phyloP scores from a whole-genome alignment of 306 rosid species.

The Psophocarpus tetragonolobus region DNA sequence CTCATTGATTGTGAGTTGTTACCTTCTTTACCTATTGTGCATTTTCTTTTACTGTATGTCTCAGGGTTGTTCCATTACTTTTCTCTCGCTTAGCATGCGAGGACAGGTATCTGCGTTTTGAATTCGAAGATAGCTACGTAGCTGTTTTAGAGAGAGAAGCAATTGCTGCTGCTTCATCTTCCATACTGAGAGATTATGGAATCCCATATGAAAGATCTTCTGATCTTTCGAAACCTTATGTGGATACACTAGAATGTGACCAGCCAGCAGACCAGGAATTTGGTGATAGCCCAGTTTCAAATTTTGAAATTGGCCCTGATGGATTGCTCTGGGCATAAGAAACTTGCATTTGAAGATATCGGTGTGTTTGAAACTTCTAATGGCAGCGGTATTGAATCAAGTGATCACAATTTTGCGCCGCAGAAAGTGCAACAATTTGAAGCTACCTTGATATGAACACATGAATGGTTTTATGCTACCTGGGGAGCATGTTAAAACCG shows the following conservation, averaged over 20 bases:
- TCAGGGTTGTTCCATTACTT: constrained; percentile 34
- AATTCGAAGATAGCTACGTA: constrained; percentile 83
- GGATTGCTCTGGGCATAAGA: constrained; percentile 82
- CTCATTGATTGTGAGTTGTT: constrained; percentile 78
- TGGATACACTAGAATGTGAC: constrained; percentile 50
- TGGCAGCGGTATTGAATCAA: constrained; percentile 4
- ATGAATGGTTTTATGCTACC: constrained; percentile 13
- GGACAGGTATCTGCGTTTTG: constrained; percentile 70
- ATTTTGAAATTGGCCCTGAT: constrained; percentile 70
- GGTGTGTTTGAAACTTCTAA: constrained; percentile 12
- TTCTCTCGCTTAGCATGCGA: constrained; percentile 72
- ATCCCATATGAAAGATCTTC: constrained; percentile 89
- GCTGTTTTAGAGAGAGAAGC: constrained; percentile 83
- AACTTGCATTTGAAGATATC: constrained; percentile 1
- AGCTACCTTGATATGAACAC: constrained; percentile 17
- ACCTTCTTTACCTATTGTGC: constrained; percentile 7
- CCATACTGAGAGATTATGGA: constrained; percentile 79
- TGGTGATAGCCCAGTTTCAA: constrained; percentile 74
- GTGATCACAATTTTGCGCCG: constrained; percentile 34
- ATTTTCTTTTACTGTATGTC: constrained; percentile 8
- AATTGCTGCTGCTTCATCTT: constrained; percentile 58
- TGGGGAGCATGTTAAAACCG: not conserved
- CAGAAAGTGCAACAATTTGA: not conserved
- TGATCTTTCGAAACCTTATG: constrained; percentile 72
- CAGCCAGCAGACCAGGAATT: constrained; percentile 46